Base-by-base conservation (phyloP, 106 monocot species). In the Triglochin maritima region DNA sequence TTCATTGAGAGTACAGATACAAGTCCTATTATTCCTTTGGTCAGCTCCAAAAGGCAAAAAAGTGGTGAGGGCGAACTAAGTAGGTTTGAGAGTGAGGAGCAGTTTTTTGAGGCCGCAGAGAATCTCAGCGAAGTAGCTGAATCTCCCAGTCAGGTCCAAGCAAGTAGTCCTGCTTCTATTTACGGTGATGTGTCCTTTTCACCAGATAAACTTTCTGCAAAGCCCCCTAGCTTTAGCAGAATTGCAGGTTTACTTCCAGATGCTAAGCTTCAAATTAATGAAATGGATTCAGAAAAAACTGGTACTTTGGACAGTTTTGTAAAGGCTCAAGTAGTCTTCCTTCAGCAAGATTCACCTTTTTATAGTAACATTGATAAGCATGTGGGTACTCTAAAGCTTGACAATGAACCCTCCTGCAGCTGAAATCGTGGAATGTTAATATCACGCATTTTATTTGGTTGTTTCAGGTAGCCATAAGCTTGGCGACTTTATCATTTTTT, bases 31-130 rank as follows among this genome's bases (percentile, higher is more conserved):
- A 70, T 67, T 66, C 50, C 72, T 8, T 43, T 49, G 11, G 46
- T 62, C 46, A 49, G 64, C 47, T 47, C 16, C 50, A 62, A 45
- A 29, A 29, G 60, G n/a, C 78, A 73, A 47, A 74, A 60, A 9
- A 50, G 14, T 61, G 64, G 47, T 16, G 59, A 56, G 14, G 70
- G 59, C 59, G 66, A 79, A 67, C 15, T 73, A 65, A 67, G 58
- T 44, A 70, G 82, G 57, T 56, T 12, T 78, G 86, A 86, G 2
- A 80, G 68, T 62, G 91, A 88, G 44, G 95, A 96, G 7, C 78
- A 72, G 6, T 98, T 89, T 77, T 98, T 86, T 79, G 92, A 98
- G 77, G 91, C 92, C 72, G 70, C 76, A 7, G 92, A 98, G 56
- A 80, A 77, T 78, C 72, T 98, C 15, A 74, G 79, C 72, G 86